Percentiles rank a stretch among this genome's conserved stretches.
phyloP scores from a whole-genome alignment of 1,284 basidiomycete species.

The Irpex sp. region DNA sequence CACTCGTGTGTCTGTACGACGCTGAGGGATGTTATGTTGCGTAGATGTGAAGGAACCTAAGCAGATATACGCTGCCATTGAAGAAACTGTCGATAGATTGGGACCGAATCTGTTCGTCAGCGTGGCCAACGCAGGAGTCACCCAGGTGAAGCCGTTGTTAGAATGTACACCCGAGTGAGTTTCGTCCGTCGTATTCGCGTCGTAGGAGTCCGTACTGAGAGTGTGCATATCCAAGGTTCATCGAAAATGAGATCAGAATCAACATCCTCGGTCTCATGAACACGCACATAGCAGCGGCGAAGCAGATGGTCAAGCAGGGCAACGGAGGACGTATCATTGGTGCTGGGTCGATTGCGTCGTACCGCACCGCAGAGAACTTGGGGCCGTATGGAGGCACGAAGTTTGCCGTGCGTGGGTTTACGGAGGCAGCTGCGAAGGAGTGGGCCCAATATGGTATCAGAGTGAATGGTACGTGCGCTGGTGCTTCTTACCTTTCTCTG shows the following conservation, averaged over 20 bases:
- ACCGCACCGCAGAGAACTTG: constrained; percentile 31
- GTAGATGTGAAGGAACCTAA: constrained; percentile 27
- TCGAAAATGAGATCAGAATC: constrained; percentile 31
- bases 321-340: constrained; percentile 38
- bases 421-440: constrained; percentile 34
- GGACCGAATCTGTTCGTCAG: constrained; percentile 31
- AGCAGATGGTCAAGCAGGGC: constrained; percentile 41
- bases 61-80: constrained; percentile 31
- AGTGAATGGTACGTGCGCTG: constrained; percentile 25
- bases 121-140: constrained; percentile 40
- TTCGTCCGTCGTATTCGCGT: not conserved
- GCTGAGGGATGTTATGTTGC: not conserved
- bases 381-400: constrained; percentile 36
- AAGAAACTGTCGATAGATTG: constrained; percentile 29
- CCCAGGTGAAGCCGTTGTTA: constrained; percentile 27
- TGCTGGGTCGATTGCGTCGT: constrained; percentile 31
- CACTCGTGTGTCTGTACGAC: too few species aligned
- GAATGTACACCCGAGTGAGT: constrained; percentile 31
- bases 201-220: too few species aligned
- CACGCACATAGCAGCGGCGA: constrained; percentile 34
- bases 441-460: constrained; percentile 32
- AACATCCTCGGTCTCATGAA: constrained; percentile 33
- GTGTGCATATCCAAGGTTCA: constrained; percentile 20
- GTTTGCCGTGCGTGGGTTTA: constrained; percentile 39
- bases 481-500: not conserved